phyloP scores from a whole-genome alignment of 306 rosid species.

The barrel medic (Medicago truncatula) region DNA sequence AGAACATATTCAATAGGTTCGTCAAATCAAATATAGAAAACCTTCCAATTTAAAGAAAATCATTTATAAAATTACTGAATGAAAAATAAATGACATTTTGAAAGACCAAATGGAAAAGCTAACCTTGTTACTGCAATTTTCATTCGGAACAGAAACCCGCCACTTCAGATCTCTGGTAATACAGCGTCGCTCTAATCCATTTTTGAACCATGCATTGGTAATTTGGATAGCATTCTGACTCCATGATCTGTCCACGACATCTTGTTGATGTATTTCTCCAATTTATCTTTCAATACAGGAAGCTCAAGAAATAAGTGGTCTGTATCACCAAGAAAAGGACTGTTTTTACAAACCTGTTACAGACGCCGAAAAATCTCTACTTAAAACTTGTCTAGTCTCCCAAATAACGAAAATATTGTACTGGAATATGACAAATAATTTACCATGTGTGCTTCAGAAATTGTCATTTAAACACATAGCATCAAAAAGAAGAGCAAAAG shows the following conservation, averaged over 20 bases:
- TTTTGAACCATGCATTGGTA: constrained; percentile 81
- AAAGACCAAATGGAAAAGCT: constrained; percentile 30
- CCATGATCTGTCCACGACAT: constrained; percentile 87
- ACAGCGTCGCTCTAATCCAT: constrained; percentile 79
- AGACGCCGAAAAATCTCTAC: constrained; percentile 21
- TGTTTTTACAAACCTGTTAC: constrained; percentile 70
- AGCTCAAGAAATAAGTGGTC: constrained; percentile 92
- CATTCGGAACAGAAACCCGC: constrained; percentile 98
- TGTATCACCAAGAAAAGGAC: constrained; percentile 82
- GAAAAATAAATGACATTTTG: constrained; percentile 5
- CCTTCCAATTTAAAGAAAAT: constrained; percentile 50
- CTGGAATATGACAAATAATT: constrained; percentile 21
- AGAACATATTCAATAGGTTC: constrained; percentile 64
- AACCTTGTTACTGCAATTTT: constrained; percentile 83
- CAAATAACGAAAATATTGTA: not conserved
- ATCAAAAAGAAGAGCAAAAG: constrained; percentile 6
- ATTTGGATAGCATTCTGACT: constrained; percentile 91
- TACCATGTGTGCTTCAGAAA: constrained; percentile 26
- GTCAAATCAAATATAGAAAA: constrained; percentile 97
- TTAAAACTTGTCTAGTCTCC: not conserved
- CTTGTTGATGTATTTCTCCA: constrained; percentile 69
- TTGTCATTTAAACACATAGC: not conserved
- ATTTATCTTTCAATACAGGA: constrained; percentile 70
- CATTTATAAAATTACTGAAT: constrained; percentile 9
- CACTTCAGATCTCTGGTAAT: constrained; percentile 96